A percentile compares a stretch with the other conserved stretches of the same genome.
Conservation (phyloP, 2,329 filamentous ascomycete species). For the Biscogniauxia sp. region DNA sequence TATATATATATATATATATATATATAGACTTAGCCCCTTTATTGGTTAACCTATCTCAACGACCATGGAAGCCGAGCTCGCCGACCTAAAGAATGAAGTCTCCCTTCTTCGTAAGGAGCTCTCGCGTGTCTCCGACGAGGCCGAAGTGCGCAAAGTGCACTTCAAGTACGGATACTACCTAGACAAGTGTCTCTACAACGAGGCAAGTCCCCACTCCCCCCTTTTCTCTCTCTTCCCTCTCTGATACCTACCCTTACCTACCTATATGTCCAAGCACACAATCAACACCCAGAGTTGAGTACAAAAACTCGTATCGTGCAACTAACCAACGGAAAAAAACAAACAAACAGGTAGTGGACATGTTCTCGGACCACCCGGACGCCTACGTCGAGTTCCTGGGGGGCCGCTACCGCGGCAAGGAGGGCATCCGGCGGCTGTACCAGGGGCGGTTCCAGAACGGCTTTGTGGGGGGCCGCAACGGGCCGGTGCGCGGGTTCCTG, state of each 20-base stretch:
- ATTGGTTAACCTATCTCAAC: neutral
- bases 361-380: slow-evolving; percentile 52
- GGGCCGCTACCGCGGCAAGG: slow-evolving; percentile 50
- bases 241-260: too few species aligned
- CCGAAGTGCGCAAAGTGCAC: slow-evolving; percentile 53
- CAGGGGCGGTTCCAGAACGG: slow-evolving; percentile 47
- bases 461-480: slow-evolving; percentile 54
- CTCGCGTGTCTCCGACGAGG: slow-evolving; percentile 43
- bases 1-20: slow-evolving; percentile 2
- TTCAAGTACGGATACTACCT: slow-evolving; percentile 60
- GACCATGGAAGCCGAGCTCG: slow-evolving; percentile 35
- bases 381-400: slow-evolving; percentile 56
- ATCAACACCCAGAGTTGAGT: too few species aligned
- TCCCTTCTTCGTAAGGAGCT: slow-evolving; percentile 35
- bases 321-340: neutral
- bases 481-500: slow-evolving; percentile 54
- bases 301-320: too few species aligned
- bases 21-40: slow-evolving; percentile 4
- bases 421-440: slow-evolving; percentile 51
- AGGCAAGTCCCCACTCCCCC: slow-evolving; percentile 33
- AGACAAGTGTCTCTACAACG: slow-evolving; percentile 57
- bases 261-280: too few species aligned
- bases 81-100: slow-evolving; percentile 38
- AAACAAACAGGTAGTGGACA: slow-evolving; percentile 44
- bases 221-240: neutral